These are phyloP conservation scores for Citrus australasica DNA, from an alignment of 345 rosid species.

Conservation along the genomic window DNA sequence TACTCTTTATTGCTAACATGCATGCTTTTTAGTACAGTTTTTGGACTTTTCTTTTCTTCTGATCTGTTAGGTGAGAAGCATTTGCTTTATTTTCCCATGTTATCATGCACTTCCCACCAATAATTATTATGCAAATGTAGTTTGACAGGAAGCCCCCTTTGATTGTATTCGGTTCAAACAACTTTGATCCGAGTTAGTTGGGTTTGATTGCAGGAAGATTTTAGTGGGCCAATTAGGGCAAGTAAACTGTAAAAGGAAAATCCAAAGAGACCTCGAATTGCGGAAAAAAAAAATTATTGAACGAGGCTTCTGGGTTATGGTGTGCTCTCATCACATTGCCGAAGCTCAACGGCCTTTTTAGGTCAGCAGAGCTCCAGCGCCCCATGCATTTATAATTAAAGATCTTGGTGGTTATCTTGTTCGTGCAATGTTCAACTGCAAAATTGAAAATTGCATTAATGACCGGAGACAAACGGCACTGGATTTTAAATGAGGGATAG, in stretches of 20 bases:
- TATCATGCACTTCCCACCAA: slow-evolving; percentile 18
- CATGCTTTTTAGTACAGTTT: slow-evolving; percentile 25
- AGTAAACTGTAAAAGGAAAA: background rate
- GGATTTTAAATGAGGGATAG: background rate
- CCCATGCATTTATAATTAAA: background rate
- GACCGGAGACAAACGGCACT: background rate
- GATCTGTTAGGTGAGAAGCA: slow-evolving; percentile 31
- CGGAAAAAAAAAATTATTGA: background rate
- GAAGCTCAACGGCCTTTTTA: background rate
- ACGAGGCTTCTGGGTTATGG: no score
- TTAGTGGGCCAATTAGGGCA: background rate
- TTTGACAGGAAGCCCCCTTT: background rate
- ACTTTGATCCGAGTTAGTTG: background rate
- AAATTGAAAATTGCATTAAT: background rate
- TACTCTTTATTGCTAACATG: slow-evolving; percentile 19
- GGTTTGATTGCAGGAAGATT: no score
- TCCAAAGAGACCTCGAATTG: background rate
- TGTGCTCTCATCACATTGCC: background rate
- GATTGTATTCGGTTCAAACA: background rate
- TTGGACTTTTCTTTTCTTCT: slow-evolving; percentile 18
- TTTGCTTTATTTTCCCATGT: slow-evolving; percentile 12
- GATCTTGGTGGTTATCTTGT: background rate
- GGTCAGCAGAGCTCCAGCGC: background rate
- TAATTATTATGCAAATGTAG: slow-evolving; percentile 12
- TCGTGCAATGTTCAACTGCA: background rate